phyloP scores from a whole-genome alignment of 768 basidiomycete species.

The Boletus tomentosulus region DNA sequence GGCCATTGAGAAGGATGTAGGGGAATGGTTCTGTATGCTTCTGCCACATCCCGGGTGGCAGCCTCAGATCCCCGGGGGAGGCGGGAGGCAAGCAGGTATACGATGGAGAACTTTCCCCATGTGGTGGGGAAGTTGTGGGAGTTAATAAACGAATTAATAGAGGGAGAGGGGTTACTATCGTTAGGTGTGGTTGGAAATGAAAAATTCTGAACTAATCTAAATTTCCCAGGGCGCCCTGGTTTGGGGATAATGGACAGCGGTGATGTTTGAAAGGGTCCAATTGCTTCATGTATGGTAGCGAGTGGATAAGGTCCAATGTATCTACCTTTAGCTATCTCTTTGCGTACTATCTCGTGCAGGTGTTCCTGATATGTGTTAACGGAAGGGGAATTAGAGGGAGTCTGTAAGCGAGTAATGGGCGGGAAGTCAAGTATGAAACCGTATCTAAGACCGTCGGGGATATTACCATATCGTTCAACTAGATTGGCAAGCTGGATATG shows the following conservation, averaged over 20 bases:
- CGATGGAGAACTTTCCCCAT: neutral
- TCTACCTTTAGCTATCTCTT: neutral
- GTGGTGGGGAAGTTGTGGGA: accelerated
- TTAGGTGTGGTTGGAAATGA: neutral
- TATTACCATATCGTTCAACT: accelerated
- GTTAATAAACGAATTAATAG: neutral
- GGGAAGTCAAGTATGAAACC: constrained; percentile 10
- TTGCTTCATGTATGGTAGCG: neutral
- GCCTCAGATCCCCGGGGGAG: neutral
- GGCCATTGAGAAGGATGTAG: neutral
- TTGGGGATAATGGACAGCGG: neutral
- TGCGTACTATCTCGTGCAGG: neutral
- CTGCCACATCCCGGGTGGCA: neutral
- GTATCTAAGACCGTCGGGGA: neutral
- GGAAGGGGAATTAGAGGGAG: constrained; percentile 8
- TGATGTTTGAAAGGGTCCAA: neutral
- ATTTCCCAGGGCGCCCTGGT: neutral
- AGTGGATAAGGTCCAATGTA: neutral
- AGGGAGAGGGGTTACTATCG: neutral
- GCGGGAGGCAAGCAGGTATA: neutral
- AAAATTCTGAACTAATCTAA: neutral
- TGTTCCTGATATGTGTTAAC: neutral
- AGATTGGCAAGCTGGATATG: neutral
- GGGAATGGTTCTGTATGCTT: neutral
- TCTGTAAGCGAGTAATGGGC: neutral